A percentile compares a stretch with the other conserved stretches of the same genome.
Conservation (phyloP, 371 early-diverging fungal species). For the Syncephalis fuscata region DNA sequence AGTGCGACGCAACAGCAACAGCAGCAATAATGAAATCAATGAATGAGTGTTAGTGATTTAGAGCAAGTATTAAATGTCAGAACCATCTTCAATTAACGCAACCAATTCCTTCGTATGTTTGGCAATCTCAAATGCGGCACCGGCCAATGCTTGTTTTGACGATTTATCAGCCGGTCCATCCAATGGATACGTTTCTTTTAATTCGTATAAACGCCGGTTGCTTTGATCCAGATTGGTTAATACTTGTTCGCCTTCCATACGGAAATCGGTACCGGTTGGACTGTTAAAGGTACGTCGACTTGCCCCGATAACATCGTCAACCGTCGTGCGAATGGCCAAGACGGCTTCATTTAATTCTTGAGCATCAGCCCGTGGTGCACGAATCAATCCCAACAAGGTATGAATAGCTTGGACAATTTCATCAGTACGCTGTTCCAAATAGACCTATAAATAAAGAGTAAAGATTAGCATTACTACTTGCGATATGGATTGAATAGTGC, state of each 20-base stretch:
- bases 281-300: constrained; percentile 21
- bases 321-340: constrained; percentile 45
- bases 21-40: no score
- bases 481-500: no score
- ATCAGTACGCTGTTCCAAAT: constrained; percentile 73
- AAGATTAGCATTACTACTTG: no score
- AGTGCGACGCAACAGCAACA: no score
- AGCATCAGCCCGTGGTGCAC: constrained; percentile 25
- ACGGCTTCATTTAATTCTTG: constrained; percentile 46
- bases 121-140: constrained; percentile 82
- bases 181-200: constrained; percentile 27
- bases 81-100: constrained; percentile 16
- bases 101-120: constrained; percentile 65
- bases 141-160: constrained; percentile 69
- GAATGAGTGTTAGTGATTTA: no score
- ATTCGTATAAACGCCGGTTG: constrained; percentile 44
- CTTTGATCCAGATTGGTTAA: constrained; percentile 49
- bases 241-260: constrained; percentile 26
- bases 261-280: constrained; percentile 13
- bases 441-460: constrained; percentile 19
- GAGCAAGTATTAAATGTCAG: neutral
- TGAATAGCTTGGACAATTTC: constrained; percentile 78
- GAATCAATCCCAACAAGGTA: constrained; percentile 47
- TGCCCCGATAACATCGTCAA: constrained; percentile 25
- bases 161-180: constrained; percentile 21